These are phyloP conservation scores for Aegilops speltoides DNA, from an alignment of 176 grass and related monocot species.

Conservation along the genomic window DNA sequence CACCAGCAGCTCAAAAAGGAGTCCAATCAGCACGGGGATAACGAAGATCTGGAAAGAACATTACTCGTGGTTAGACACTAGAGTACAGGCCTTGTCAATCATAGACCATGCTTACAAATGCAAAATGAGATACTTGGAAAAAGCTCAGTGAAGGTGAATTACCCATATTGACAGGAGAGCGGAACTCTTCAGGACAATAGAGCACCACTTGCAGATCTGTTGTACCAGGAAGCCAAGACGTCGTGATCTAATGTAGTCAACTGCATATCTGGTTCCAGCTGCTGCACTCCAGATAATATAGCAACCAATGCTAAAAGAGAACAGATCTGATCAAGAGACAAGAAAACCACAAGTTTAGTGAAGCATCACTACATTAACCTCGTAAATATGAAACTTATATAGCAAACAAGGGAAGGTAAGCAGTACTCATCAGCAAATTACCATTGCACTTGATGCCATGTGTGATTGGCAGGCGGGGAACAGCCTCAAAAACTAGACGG, in stretches of 20 bases:
- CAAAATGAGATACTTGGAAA: not conserved
- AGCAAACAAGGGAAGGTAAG: not conserved
- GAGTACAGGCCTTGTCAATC: not conserved
- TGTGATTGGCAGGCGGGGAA: conserved; percentile 87
- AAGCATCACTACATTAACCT: not conserved
- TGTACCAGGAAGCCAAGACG: conserved; percentile 63
- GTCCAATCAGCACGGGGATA: conserved; percentile 93
- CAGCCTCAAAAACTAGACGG: conserved; percentile 77
- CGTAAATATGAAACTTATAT: not conserved
- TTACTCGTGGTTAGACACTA: conserved; percentile 11
- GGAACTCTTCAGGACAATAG: conserved; percentile 83
- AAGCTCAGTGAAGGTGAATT: conserved; percentile 24
- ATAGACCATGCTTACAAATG: not conserved
- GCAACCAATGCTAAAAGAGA: conserved; percentile 96
- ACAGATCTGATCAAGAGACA: conserved; percentile 55
- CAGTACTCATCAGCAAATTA: conserved; percentile 44
- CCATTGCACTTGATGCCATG: conserved; percentile 98
- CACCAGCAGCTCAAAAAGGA: conserved; percentile 90
- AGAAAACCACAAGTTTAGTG: conserved; percentile 1
- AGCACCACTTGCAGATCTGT: conserved; percentile 87
- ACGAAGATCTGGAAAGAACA: conserved; percentile 70
- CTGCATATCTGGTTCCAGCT: conserved; percentile 73
- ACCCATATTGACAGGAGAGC: conserved; percentile 96
- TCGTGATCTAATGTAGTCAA: conserved; percentile 81
- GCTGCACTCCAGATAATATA: conserved; percentile 82